These are phyloP conservation scores for Phaeotremella skinneri DNA, from an alignment of 768 basidiomycete species.

Conservation along the genomic window DNA sequence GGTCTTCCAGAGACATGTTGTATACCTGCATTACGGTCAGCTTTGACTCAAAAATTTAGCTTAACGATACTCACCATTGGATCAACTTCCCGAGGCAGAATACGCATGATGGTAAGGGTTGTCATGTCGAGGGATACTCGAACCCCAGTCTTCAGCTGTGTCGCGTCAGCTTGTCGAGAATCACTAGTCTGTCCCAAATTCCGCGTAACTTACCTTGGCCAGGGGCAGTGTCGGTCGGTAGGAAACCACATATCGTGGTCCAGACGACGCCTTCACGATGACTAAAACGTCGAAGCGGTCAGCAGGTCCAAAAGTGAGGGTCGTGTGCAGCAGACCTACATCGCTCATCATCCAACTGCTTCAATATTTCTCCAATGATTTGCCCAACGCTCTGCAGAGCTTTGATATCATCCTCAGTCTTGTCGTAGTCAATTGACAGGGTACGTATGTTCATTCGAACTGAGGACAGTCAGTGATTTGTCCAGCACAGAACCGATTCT, in stretches of 20 bases:
- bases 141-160: constrained; percentile 87
- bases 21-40: constrained; percentile 60
- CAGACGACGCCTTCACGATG: constrained; percentile 97
- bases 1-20: constrained; percentile 99
- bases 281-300: constrained; percentile 55
- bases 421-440: constrained; percentile 81
- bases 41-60: background rate
- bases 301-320: background rate
- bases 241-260: constrained; percentile 96
- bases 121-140: constrained; percentile 99
- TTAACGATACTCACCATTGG: constrained; percentile 60
- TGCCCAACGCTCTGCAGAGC: constrained; percentile 98
- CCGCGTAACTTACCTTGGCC: constrained; percentile 51
- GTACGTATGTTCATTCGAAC: constrained; percentile 89
- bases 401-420: constrained; percentile 98
- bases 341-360: constrained; percentile 94
- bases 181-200: background rate
- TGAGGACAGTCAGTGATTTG: constrained; percentile 47
- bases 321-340: constrained; percentile 61
- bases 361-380: constrained; percentile 98
- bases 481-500: too few relatives aligned
- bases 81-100: constrained; percentile 94
- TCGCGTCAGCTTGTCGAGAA: background rate
- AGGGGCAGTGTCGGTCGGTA: constrained; percentile 90
- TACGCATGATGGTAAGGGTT: constrained; percentile 97